Percentiles rank a stretch among this genome's conserved stretches.
These are phyloP conservation scores for Phytophthora pistaciae DNA, from an alignment of 352 stramenopile species.

Conservation along the genomic window DNA sequence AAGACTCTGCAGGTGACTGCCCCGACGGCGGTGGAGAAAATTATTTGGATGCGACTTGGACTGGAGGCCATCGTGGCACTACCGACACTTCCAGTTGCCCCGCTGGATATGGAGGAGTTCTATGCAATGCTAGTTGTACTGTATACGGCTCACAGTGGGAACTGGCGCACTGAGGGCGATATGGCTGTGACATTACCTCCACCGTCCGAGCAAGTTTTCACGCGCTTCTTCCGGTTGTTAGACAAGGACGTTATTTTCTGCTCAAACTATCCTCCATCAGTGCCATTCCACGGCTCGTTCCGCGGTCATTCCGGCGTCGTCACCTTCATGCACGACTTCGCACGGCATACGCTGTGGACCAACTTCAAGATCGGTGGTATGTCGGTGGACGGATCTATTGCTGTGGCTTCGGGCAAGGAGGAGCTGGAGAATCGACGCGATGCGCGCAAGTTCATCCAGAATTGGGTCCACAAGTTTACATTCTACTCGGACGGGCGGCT, in stretches of 20 bases:
- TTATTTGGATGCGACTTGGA: slow-evolving; percentile 90
- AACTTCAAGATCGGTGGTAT: slow-evolving; percentile 90
- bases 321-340: slow-evolving; percentile 84
- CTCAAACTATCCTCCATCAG: slow-evolving; percentile 88
- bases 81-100: slow-evolving; percentile 78
- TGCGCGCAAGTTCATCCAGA: slow-evolving; percentile 87
- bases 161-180: slow-evolving; percentile 86
- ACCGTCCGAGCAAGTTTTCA: slow-evolving; percentile 89
- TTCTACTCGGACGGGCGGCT: slow-evolving; percentile 88
- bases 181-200: slow-evolving; percentile 90
- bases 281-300: slow-evolving; percentile 89
- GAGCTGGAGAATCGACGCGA: slow-evolving; percentile 90
- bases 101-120: slow-evolving; percentile 90
- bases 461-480: slow-evolving; percentile 93
- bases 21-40: slow-evolving; percentile 82
- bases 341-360: slow-evolving; percentile 81
- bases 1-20: slow-evolving; percentile 84
- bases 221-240: slow-evolving; percentile 86
- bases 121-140: slow-evolving; percentile 91
- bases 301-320: slow-evolving; percentile 78
- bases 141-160: slow-evolving; percentile 82
- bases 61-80: slow-evolving; percentile 89
- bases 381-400: slow-evolving; percentile 85
- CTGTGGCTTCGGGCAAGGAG: slow-evolving; percentile 86
- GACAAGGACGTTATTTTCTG: slow-evolving; percentile 91